Evolutionary conservation across 2,329 filamentous ascomycete species (phyloP), one percentile per base, ranked within the genome.

Genomic region (Penicillium glabrum): DNA sequence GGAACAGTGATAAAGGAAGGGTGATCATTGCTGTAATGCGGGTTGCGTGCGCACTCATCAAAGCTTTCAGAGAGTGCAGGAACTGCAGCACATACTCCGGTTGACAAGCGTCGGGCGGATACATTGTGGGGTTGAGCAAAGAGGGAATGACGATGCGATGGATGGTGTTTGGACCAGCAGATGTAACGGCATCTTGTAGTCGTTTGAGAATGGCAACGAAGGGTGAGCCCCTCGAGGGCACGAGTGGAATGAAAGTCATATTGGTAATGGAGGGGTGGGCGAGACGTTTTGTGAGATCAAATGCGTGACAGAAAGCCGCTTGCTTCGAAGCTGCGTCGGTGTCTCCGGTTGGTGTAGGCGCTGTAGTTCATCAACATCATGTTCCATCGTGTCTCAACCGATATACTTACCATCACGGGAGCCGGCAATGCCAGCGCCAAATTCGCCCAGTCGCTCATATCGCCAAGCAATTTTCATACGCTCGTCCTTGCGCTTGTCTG

Each of bases 381-480:
- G 26, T 39, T 48, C 47, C 27, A 19, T 29, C 19, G 53, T 31
- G 24, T 33, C 46, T 13, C 13, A 10, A 11, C 10, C 16, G 11
- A 23, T 27, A 24, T 49, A 54, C 83, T 75, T 80, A 89, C 88
- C 58, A 61, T 57, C 86, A 87, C 86, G 83, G 67, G 77, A 79
- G 58, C 79, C 79, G 59, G 79, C 71, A 57, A 77, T 74, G 51
- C 81, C 76, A 57, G 80, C 82, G 43, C 86, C 86, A 65, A 87
- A 87, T 62, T 89, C 88, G 16, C 89, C 89, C 52, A 98, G 75
- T 33, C 86, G 84, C 75, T 98, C 93, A 77, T 99, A 99, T 73
- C 95, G 84, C 95, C 95, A 99, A 3, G 95, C 95, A 79, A 99
- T 99, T 79, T 96, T 98, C 95, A 99, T 98, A 75, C 88, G 93